Base-by-base conservation (phyloP, 495 filamentous ascomycete species). In the Halenospora varia region DNA sequence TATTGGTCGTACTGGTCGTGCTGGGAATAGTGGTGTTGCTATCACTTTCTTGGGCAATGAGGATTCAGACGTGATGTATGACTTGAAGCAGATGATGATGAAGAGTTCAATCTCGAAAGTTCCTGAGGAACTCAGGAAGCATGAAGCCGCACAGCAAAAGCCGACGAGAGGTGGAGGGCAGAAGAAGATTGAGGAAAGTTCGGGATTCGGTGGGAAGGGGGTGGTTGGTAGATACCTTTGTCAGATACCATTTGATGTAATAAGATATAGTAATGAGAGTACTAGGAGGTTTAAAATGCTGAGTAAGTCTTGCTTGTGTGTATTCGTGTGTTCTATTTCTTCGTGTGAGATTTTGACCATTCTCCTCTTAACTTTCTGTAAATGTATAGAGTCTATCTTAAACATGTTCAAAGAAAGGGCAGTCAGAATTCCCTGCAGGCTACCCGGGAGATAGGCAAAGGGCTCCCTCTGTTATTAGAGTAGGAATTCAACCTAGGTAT, bases 1-100 rank as follows among this genome's bases (percentile, higher is more conserved):
- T 80, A 92, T 99, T 64, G 94, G 94, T 71, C 86, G 94, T 76
- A 99, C 94, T 10, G 94, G 94, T 80, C 85, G 94, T 87, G 94
- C 95, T 24, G 95, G 95, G 26, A 97, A 97, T 82, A 95, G 86
- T 63, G 94, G 94, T 88, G 87, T 96, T 56, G 88, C 94, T 20
- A 94, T 99, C 53, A 97, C 94, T 0, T 98, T 98, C 79, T 71
- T 97, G 72, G 92, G 94, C 46, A 89, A 85, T 64, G 94, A 98
- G 73, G 94, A 98, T 78, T 62, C 80, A 1, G 93, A 97, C 70
- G 87, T 93, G 13, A 82, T 98, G 87, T 97, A 95, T 73, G 94
- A 98, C 71, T 76, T 98, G 57, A 93, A 89, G 71, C 90, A 96
- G 76, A 97, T 98, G 85, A 81, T 98, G 42, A 88, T 83, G 61